A percentile compares a stretch with the other conserved stretches of the same genome.
phyloP scores from a whole-genome alignment of 331 rosid genomes.

The Acacia concinna region DNA sequence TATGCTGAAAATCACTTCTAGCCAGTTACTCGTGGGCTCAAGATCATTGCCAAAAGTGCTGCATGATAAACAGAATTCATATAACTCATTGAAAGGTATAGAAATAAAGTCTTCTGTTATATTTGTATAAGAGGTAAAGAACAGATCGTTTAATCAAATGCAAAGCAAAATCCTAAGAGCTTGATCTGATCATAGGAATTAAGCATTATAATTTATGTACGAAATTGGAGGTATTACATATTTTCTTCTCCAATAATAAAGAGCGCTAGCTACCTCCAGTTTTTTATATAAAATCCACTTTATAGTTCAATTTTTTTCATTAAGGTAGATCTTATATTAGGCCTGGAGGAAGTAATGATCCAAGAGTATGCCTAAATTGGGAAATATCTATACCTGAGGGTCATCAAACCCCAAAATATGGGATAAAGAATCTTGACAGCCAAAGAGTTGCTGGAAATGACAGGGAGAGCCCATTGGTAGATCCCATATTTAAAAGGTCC shows the following conservation, averaged over 20 bases:
- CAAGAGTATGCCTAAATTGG: neutral
- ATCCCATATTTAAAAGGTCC: constrained; percentile 90
- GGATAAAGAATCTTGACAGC: constrained; percentile 93
- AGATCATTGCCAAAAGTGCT: constrained; percentile 98
- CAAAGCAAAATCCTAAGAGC: neutral
- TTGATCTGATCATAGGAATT: neutral
- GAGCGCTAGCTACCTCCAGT: neutral
- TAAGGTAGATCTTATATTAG: too few species aligned
- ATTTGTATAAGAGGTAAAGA: neutral
- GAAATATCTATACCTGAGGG: constrained; percentile 63
- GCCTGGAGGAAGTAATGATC: neutral
- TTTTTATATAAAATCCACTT: too few species aligned
- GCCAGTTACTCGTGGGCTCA: constrained; percentile 95
- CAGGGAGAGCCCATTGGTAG: constrained; percentile 96
- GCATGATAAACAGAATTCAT: constrained; percentile 31
- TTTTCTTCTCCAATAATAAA: neutral
- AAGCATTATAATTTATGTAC: neutral
- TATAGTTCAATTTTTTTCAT: too few species aligned
- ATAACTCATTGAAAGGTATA: neutral
- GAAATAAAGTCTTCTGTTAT: neutral
- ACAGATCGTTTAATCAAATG: neutral
- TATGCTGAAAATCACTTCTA: constrained; percentile 94
- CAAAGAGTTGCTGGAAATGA: constrained; percentile 83
- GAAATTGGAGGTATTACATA: neutral
- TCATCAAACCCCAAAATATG: constrained; percentile 97